Percentiles rank a stretch among this genome's conserved stretches.
Evolutionary conservation across 345 rosid genomes (phyloP).

Genomic region (Gynandropsis gynandra): DNA sequence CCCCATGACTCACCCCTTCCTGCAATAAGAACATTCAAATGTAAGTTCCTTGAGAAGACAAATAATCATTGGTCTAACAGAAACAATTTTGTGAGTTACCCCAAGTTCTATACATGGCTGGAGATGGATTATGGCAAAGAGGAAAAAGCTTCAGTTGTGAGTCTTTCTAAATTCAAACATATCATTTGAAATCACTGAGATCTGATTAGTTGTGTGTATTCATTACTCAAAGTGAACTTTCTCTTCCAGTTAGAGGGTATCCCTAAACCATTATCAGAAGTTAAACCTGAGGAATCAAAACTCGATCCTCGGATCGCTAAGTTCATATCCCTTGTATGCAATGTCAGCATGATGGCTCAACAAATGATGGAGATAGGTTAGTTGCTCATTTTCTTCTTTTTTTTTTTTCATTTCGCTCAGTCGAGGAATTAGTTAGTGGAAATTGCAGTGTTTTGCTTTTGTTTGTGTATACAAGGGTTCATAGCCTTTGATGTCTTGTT

Average conservation of each 20-base stretch:
- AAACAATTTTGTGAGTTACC: conserved; percentile 42
- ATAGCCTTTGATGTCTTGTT: background rate
- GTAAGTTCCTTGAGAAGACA: conserved; percentile 67
- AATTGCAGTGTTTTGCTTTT: conserved; percentile 2
- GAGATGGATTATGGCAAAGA: conserved; percentile 73
- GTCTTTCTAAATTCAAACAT: conserved; percentile 23
- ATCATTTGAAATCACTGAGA: conserved; percentile 5
- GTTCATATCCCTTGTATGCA: conserved; percentile 79
- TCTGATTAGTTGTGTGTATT: conserved; percentile 3
- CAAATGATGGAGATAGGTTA: conserved; percentile 95
- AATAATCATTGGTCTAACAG: conserved; percentile 55
- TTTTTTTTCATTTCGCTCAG: conserved; percentile 7
- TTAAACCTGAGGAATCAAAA: conserved; percentile 55
- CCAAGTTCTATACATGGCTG: conserved; percentile 60
- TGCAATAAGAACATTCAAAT: conserved; percentile 50
- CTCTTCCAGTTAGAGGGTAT: conserved; percentile 38
- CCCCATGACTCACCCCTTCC: conserved; percentile 45
- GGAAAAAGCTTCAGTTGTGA: conserved; percentile 44
- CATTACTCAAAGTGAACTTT: background rate
- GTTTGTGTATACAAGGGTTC: background rate
- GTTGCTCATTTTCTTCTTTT: conserved; percentile 18
- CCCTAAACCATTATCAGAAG: conserved; percentile 28
- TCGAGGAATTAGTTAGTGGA: conserved; percentile 2
- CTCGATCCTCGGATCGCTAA: conserved; percentile 62
- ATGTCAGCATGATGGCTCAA: conserved; percentile 80